Evolutionary conservation across 176 grass and related monocot genomes (phyloP).

Genomic region (Thalia dealbata): DNA sequence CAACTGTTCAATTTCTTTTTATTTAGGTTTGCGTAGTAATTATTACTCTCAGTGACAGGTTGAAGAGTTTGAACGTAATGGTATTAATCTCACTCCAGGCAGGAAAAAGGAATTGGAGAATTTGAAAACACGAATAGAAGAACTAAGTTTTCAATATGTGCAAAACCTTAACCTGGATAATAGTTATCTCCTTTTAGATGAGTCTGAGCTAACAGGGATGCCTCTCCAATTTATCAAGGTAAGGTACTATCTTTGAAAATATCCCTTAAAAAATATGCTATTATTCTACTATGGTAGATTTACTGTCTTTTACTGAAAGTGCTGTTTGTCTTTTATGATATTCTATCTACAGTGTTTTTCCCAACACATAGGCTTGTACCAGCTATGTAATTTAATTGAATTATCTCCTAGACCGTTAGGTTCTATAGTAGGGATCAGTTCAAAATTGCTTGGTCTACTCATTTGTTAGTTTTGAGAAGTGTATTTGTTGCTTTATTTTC

Average conservation of each 20-base stretch:
- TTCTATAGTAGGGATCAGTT: neutral
- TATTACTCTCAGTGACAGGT: constrained; percentile 51
- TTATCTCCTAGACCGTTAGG: neutral
- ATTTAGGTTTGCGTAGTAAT: neutral
- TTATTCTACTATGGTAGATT: neutral
- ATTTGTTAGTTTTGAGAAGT: neutral
- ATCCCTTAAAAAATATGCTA: neutral
- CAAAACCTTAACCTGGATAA: constrained; percentile 55
- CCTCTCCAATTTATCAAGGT: constrained; percentile 82
- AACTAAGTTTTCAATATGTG: constrained; percentile 68
- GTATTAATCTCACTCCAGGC: constrained; percentile 51
- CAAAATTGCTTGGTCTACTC: neutral
- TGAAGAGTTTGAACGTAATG: constrained; percentile 81
- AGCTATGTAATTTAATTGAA: too few species aligned
- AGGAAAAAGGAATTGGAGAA: constrained; percentile 82
- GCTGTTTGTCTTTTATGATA: neutral
- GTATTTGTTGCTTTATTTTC: too few species aligned
- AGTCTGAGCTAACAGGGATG: constrained; percentile 76
- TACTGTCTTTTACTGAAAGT: neutral
- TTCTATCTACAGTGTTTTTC: neutral
- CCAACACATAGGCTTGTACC: neutral
- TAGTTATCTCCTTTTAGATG: constrained; percentile 55
- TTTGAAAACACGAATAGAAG: constrained; percentile 57
- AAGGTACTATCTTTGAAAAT: constrained; percentile 15
- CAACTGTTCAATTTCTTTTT: neutral